Evolutionary conservation across 441 rosid genomes (phyloP), one percentile per base, ranked within the genome.

Genomic region (Euphorbia neoarborescens): DNA sequence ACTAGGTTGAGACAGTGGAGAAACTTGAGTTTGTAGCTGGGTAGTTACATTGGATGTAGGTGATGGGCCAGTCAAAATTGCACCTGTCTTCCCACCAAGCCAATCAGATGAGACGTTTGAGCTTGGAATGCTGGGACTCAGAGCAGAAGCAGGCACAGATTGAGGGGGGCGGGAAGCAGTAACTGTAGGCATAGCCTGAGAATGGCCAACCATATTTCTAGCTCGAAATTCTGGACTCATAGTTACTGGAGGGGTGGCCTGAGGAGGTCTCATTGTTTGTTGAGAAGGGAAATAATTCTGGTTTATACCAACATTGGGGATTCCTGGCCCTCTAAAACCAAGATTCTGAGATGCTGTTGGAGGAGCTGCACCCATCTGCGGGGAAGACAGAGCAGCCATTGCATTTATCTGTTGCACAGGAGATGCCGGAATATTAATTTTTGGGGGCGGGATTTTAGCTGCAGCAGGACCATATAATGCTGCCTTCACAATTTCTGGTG

Each of bases 401-500:
- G 84, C 34, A 72, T 63, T 85, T 48, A 75, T 74, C 58, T 76
- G 85, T 44, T 81, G 82, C 40, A 80, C 83, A 77, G 88, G 83
- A 42, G 69, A 37, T 34, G 89, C 79, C 46, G 86, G 73, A 75
- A 86, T 87, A 81, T 88, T 90, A 75, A 93, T 93, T 76, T 83
- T 86, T 5, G 98, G 98, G 3, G 96, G 79, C 3, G 98, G 98
- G 73, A 93, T 93, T 85, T 88, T 93, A 67, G 94, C 94, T 35
- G 98, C 92, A 34, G 98, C 94, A 56, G 96, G 97, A 73, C 96
- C 90, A 77, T 85, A 87, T 20, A 92, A 77, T 69, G 98, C 98
- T 38, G 97, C 97, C 73, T 93, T 93, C 66, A 90, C 97, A 74
- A 93, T 90, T 28, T 93, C 98, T 19, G 96, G 92, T 4, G 98